Conservation (phyloP, 2,329 filamentous ascomycete genomes). For the Diaporthe nobilis region DNA sequence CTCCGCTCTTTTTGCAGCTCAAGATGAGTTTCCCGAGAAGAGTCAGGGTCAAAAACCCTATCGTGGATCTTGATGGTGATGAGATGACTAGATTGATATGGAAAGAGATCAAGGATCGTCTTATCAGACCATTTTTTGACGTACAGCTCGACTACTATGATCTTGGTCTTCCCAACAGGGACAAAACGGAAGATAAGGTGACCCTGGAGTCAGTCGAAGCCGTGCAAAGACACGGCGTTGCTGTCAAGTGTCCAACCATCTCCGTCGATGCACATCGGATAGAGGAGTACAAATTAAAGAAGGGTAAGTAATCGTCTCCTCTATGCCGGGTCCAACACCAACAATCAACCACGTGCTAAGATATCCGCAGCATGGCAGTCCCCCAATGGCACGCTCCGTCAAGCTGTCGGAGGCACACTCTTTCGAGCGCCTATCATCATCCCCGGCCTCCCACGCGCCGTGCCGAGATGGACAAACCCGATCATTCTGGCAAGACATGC, state of each 20-base stretch:
- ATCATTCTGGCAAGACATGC: slow-evolving; percentile 99
- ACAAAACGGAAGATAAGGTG: slow-evolving; percentile 96
- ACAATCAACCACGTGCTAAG: too few species aligned
- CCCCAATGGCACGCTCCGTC: slow-evolving; percentile 90
- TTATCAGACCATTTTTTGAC: slow-evolving; percentile 95
- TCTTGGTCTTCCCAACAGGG: slow-evolving; percentile 91
- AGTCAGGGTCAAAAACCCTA: slow-evolving; percentile 86
- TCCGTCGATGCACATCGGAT: slow-evolving; percentile 97
- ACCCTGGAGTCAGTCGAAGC: slow-evolving; percentile 94
- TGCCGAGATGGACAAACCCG: slow-evolving; percentile 97
- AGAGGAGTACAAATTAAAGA: slow-evolving; percentile 97
- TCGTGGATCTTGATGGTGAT: slow-evolving; percentile 95
- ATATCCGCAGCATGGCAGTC: slow-evolving; percentile 77
- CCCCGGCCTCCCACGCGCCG: slow-evolving; percentile 88
- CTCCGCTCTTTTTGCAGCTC: too few species aligned
- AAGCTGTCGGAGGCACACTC: slow-evolving; percentile 88
- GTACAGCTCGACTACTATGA: slow-evolving; percentile 99
- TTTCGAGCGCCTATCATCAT: slow-evolving; percentile 99
- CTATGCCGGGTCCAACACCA: too few species aligned
- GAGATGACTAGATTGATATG: slow-evolving; percentile 99
- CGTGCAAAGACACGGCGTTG: slow-evolving; percentile 98
- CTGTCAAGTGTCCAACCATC: slow-evolving; percentile 99
- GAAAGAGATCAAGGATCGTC: slow-evolving; percentile 99
- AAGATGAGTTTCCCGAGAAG: too few species aligned
- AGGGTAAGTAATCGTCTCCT: slow-evolving; percentile 69